phyloP scores from a whole-genome alignment of 2,329 filamentous ascomycete genomes.

The Venturia nashicola region DNA sequence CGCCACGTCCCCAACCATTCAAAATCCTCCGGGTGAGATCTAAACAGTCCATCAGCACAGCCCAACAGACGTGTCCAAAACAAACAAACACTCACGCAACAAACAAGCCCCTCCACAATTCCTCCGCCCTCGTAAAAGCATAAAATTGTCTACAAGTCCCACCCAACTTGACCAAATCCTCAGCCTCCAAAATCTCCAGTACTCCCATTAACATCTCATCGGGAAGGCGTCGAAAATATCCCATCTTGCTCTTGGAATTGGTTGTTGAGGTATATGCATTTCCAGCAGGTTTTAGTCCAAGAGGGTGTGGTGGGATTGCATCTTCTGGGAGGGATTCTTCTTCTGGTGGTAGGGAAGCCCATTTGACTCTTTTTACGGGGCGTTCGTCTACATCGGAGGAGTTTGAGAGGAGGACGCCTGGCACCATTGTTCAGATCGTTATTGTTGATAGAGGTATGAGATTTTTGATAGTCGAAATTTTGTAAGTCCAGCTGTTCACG shows the following conservation, averaged over 20 bases:
- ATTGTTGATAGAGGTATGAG: neutral
- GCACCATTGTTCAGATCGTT: neutral
- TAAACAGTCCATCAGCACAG: conserved; percentile 16
- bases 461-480: neutral
- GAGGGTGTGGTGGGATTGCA: conserved; percentile 64
- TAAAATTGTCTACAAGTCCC: conserved; percentile 75
- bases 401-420: neutral
- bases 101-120: conserved; percentile 80
- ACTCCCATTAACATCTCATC: conserved; percentile 70
- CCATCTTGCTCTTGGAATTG: conserved; percentile 56
- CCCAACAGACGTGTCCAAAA: neutral
- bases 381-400: conserved; percentile 18
- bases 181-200: conserved; percentile 60
- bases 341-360: conserved; percentile 17
- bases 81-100: conserved; percentile 54
- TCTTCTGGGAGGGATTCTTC: conserved; percentile 31
- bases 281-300: conserved; percentile 75
- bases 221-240: conserved; percentile 54
- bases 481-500: neutral
- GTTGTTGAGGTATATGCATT: conserved; percentile 59
- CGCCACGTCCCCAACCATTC: conserved; percentile 78
- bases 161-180: conserved; percentile 52
- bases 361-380: conserved; percentile 23
- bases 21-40: conserved; percentile 34
- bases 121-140: conserved; percentile 72